Evolutionary conservation across 176 grass and related monocot species (phyloP).

Genomic region (Thinopyrum elongatum): DNA sequence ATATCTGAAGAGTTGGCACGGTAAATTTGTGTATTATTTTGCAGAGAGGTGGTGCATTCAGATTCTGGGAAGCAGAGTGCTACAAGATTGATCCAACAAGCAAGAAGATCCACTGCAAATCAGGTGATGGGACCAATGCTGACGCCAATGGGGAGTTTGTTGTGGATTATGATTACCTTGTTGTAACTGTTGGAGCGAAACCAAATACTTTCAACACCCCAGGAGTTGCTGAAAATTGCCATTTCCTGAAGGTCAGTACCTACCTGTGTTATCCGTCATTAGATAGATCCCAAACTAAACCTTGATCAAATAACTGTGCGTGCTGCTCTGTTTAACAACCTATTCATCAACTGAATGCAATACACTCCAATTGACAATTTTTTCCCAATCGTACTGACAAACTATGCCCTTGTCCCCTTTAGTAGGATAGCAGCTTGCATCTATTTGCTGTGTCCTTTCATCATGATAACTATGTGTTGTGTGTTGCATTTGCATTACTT

Average conservation of each 20-base stretch:
- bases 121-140: slow-evolving; percentile 65
- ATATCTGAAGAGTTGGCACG: neutral
- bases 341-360: neutral
- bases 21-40: slow-evolving; percentile 9
- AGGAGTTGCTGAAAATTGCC: slow-evolving; percentile 85
- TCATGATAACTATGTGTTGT: neutral
- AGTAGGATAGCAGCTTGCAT: neutral
- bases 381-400: neutral
- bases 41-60: slow-evolving; percentile 71
- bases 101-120: slow-evolving; percentile 75
- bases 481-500: neutral
- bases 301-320: neutral
- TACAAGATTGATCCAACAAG: slow-evolving; percentile 78
- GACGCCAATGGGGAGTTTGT: slow-evolving; percentile 76
- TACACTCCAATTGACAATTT: neutral
- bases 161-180: slow-evolving; percentile 85
- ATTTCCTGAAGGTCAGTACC: slow-evolving; percentile 84
- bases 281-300: neutral
- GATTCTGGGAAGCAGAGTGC: slow-evolving; percentile 92
- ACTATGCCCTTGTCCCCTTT: neutral
- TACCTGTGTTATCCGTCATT: neutral
- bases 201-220: slow-evolving; percentile 95
- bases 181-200: slow-evolving; percentile 80
- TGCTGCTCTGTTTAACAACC: neutral
- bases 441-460: neutral